Evolutionary conservation across 1,284 basidiomycete species (phyloP), one percentile per base, ranked within the genome.

Genomic region (Laetiporus sulphureus): DNA sequence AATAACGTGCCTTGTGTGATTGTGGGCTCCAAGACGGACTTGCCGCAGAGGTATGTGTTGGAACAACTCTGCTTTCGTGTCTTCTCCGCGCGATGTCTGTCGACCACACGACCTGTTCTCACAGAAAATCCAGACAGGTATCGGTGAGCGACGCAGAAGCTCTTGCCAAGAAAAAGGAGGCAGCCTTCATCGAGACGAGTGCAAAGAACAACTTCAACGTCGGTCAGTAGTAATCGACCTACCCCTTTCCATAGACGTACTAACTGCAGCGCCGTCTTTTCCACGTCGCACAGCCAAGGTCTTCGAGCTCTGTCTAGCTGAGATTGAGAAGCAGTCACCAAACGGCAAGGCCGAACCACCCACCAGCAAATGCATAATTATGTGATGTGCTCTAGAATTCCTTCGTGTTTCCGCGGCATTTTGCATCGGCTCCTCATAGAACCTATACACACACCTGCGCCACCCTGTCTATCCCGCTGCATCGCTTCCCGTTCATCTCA

Each of bases 11-110:
- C 96, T 11, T 94, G 94, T 64, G 92, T 99, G 33, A 83, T 99
- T 50, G 95, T 97, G 19, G 95, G 94, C 12, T 89, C 96, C 56
- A 99, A 99, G 76, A 76, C 75, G 43, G 95, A 99, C 70, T 66
- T 99, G 61, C 73, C 67, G 57, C 73, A 59, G 62, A 86, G 73
- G 84, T 90, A 62, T 61, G 72, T 65, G 53, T 52, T 24, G 19
- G 16, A 23, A 33, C 31, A 27, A 13, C n/a, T 8, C 25, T 27
- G 25, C 25, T 7, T 27, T 8, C 8, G 25, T 13, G 7, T 7
- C 13, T 13, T 13, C 13, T 8, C 25, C 25, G 25, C 25, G 7
- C 8, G 36, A 31, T 36, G 37, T n/a, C 46, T 21, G 32, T 49
- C 46, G 40, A 54, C 54, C 51, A 52, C 53, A 35, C 42, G 41